These are phyloP conservation scores for Kluyveromyces sp. DNA, from an alignment of 1,139 yeast species.

Conservation along the genomic window DNA sequence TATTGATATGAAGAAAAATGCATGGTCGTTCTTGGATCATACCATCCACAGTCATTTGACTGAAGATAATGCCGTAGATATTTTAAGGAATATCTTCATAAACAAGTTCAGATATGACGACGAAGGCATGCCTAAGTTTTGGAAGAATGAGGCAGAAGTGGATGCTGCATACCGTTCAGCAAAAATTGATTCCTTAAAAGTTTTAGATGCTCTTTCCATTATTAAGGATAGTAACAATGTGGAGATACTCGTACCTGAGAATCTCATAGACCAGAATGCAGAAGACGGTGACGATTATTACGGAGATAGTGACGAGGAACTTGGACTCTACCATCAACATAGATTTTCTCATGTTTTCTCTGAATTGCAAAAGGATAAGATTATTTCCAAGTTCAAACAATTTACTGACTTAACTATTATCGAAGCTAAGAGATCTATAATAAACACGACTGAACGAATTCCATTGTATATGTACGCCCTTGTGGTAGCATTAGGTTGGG, in stretches of 20 bases:
- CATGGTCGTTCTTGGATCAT: constrained; percentile 61
- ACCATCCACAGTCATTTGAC: constrained; percentile 52
- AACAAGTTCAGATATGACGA: constrained; percentile 76
- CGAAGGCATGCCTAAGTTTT: constrained; percentile 73
- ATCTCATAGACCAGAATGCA: constrained; percentile 27
- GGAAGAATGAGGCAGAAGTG: constrained; percentile 68
- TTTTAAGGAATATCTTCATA: constrained; percentile 68
- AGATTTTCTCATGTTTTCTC: constrained; percentile 53
- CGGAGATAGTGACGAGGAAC: constrained; percentile 24
- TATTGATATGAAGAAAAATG: constrained; percentile 40
- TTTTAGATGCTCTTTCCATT: constrained; percentile 52
- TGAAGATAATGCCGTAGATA: constrained; percentile 48
- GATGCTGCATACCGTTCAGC: constrained; percentile 58
- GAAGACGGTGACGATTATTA: constrained; percentile 38
- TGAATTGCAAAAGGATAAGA: constrained; percentile 48
- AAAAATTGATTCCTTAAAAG: constrained; percentile 45
- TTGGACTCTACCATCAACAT: constrained; percentile 25
- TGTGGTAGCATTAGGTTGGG: constrained; percentile 82
- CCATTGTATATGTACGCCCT: constrained; percentile 77
- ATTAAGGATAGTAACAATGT: constrained; percentile 49
- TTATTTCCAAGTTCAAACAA: constrained; percentile 57
- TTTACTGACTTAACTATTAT: constrained; percentile 75
- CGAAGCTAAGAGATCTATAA: constrained; percentile 74
- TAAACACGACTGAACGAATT: constrained; percentile 64
- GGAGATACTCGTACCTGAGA: constrained; percentile 49